Conservation (phyloP, 2,329 filamentous ascomycete genomes). For the Zasmidium citrigriseum region DNA sequence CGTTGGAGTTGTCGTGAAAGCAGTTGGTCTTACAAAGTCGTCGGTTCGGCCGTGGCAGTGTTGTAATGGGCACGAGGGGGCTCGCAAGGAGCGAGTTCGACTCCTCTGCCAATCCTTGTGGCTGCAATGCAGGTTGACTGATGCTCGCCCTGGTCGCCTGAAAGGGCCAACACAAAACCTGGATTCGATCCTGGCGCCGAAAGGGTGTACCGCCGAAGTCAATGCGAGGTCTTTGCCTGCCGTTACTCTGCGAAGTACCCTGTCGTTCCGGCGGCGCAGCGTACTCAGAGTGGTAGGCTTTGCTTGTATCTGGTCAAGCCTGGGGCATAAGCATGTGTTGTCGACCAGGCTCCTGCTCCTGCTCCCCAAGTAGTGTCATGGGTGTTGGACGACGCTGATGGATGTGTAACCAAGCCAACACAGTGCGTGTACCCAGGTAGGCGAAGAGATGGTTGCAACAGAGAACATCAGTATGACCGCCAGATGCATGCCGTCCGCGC, state of each 20-base stretch:
- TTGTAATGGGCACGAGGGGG: too few species aligned
- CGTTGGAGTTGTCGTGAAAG: not conserved
- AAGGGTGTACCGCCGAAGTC: not conserved
- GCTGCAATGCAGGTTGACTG: not conserved
- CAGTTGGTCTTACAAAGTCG: not conserved
- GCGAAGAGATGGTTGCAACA: not conserved
- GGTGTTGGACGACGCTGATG: not conserved
- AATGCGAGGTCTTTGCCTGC: not conserved
- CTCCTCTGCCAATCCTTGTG: not conserved
- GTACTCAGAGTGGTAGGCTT: not conserved
- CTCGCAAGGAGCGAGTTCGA: too few species aligned
- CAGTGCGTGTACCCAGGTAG: not conserved
- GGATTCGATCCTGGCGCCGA: not conserved
- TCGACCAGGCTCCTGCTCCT: not conserved
- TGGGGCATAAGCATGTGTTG: not conserved
- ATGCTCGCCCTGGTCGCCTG: not conserved
- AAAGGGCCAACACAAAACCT: not conserved
- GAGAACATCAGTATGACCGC: not conserved
- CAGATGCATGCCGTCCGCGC: not conserved
- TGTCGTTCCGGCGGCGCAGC: not conserved
- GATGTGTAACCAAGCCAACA: not conserved
- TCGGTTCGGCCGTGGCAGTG: too few species aligned
- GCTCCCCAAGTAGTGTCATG: not conserved
- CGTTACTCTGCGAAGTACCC: not conserved
- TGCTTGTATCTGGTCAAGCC: not conserved